A percentile compares a stretch with the other conserved stretches of the same genome.
Evolutionary conservation across 139 green algal genomes (phyloP).

Genomic region (Tetradesmus obliquus): DNA sequence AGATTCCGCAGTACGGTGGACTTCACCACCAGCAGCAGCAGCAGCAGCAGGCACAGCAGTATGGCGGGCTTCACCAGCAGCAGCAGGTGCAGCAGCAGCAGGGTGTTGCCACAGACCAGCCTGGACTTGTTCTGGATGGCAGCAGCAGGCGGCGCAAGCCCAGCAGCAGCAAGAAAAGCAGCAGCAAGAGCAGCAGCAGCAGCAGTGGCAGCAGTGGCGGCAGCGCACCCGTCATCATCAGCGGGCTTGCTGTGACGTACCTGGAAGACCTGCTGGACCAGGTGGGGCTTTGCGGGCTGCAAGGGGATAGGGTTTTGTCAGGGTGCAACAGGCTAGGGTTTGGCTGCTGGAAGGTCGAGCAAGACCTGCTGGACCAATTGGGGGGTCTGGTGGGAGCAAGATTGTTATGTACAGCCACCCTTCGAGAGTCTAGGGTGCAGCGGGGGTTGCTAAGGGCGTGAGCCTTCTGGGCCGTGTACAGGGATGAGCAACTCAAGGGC

Average conservation of each 20-base stretch:
- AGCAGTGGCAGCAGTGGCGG: background rate
- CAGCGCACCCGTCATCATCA: background rate
- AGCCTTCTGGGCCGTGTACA: too few relatives aligned
- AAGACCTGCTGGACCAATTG: too few relatives aligned
- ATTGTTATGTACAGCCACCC: too few relatives aligned
- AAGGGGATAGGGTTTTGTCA: too few relatives aligned
- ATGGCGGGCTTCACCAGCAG: background rate
- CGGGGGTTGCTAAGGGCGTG: too few relatives aligned
- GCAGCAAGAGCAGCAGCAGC: slow-evolving; percentile 27
- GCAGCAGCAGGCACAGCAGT: background rate
- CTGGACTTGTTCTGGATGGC: background rate
- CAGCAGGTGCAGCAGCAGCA: background rate
- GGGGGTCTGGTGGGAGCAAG: too few relatives aligned
- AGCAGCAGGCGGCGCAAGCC: background rate
- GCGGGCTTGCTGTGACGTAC: slow-evolving; percentile 27
- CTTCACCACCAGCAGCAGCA: background rate
- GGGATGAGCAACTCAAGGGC: too few relatives aligned
- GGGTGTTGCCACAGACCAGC: background rate
- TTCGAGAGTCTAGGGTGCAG: too few relatives aligned
- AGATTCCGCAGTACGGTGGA: background rate
- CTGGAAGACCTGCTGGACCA: slow-evolving; percentile 42
- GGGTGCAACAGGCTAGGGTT: too few relatives aligned
- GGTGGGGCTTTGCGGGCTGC: background rate
- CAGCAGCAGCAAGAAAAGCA: background rate
- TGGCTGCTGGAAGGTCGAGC: too few relatives aligned